These are phyloP conservation scores for Trichosporon asahii DNA, from an alignment of 1,284 basidiomycete genomes.

Conservation along the genomic window DNA sequence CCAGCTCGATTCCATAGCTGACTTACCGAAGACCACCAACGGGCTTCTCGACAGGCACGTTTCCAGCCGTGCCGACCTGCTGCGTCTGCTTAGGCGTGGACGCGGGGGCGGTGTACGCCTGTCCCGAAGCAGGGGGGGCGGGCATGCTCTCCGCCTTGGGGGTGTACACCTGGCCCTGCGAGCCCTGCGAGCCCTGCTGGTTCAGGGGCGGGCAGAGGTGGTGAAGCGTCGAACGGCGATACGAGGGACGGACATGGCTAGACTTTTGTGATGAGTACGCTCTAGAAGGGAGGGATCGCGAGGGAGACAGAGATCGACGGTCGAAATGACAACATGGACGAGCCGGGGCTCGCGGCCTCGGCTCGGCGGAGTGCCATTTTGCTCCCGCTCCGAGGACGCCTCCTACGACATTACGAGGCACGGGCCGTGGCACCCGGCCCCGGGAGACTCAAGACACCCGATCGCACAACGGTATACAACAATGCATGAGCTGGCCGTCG, in stretches of 20 bases:
- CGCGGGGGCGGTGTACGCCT: background rate
- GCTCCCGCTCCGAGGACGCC: background rate
- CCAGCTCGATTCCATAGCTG: too few species aligned
- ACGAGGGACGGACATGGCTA: background rate
- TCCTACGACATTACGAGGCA: background rate
- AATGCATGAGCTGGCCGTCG: too few species aligned
- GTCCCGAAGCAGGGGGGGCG: background rate
- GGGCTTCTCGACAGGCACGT: conserved; percentile 62
- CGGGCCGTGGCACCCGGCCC: background rate
- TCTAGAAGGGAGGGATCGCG: too few species aligned
- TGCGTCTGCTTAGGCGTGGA: conserved; percentile 20
- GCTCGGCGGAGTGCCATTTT: background rate
- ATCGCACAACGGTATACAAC: too few species aligned
- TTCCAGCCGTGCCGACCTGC: conserved; percentile 59
- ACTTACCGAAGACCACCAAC: conserved; percentile 67
- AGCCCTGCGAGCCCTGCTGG: background rate
- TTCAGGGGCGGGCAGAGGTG: background rate
- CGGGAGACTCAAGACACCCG: too few species aligned
- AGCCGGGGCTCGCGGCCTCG: background rate
- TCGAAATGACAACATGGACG: conserved; percentile 5
- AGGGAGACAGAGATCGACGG: background rate
- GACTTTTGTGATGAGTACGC: too few species aligned
- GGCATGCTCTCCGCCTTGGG: background rate
- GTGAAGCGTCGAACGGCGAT: conserved; percentile 5
- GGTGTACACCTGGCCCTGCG: conserved; percentile 1